Evolutionary conservation across 179 eudicot genomes (phyloP), one percentile per base, ranked within the genome.

Genomic region (Corrigiola litoralis): DNA sequence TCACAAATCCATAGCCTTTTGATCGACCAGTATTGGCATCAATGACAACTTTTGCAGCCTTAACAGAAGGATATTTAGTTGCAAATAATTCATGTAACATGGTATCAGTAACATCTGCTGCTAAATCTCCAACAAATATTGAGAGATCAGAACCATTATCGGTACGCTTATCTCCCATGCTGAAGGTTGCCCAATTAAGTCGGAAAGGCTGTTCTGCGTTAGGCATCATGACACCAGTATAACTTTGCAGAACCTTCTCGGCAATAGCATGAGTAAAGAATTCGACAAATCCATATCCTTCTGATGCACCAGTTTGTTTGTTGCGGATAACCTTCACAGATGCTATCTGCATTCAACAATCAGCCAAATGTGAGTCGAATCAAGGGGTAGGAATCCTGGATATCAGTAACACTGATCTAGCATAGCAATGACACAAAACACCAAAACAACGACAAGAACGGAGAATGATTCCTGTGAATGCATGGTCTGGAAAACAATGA

Each of bases 221-320:
- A 37, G 94, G 97, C 99, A 94, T 94, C 65, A 76, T 54, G 60
- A 72, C 36, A 33, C 88, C 84, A 51, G 79, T 10, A 54, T 77
- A 87, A 51, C 52, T 64, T 57, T 87, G 94, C 16, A 94, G 75
- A 45, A 82, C 91, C 68, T 94, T 87, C 71, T 94, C 97, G 5
- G 99, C 99, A 29, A 69, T 81, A 55, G 86, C 75, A 68, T 94
- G 97, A 56, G 95, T 63, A 34, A 41, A 57, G 66, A 94, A 84
- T 55, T 94, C 97, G 17, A 94, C 99, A 78, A 94, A 94, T 69
- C 99, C 99, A 51, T 94, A 94, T 56, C 99, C 99, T 78, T 94
- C 99, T 3, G 99, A 79, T 54, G 82, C 60, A 4, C 92, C 90
- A 16, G 89, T 94, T 44, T 86, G 96, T 75, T 88, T 94, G 65